Evolutionary conservation across 306 rosid genomes (phyloP), one percentile per base, ranked within the genome.

Genomic region (Carpinus fangiana): DNA sequence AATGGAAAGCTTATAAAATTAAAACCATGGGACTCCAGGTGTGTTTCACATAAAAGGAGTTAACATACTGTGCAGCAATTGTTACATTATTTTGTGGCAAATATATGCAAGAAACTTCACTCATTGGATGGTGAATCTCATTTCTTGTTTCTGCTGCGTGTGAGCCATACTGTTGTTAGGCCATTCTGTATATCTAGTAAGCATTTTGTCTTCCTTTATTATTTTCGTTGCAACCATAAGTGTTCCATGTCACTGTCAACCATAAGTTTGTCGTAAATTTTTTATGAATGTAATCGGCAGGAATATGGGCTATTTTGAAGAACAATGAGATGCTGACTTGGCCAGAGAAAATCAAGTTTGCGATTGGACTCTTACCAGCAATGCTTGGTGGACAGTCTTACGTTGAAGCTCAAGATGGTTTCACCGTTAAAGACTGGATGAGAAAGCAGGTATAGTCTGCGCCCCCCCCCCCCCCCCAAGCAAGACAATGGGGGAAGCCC

Each of bases 281-380:
- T 53, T 45, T 50, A 26, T 74, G 69, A 73, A 76, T 79, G 45
- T 82, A 75, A 72, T 53, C 77, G 68, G 75, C 87, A 95, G 98
- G 98, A 79, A 90, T 95, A 76, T 95, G 91, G 97, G 98, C 98
- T 69, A 95, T 95, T 79, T 85, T 95, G 79, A 92, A 82, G 93
- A 95, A 95, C 86, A 95, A 87, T 62, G 98, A 95, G 85, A 95
- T 95, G 98, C 86, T 95, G 85, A 90, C 98, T 74, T 95, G 98
- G 98, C 90, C 98, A 61, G 98, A 95, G 85, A 95, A 95, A 86
- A 81, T 95, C 78, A 92, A 88, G 88, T 95, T 95, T 88, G 98
- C 98, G 45, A 88, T 95, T 72, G 98, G 98, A 43, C 95, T 95
- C 73, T 84, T 95, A 80, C 98, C 98, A 3, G 98, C 98, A 78